Evolutionary conservation across 441 rosid species (phyloP), one percentile per base, ranked within the genome.

Genomic region (Arabidopsis hybrid): DNA sequence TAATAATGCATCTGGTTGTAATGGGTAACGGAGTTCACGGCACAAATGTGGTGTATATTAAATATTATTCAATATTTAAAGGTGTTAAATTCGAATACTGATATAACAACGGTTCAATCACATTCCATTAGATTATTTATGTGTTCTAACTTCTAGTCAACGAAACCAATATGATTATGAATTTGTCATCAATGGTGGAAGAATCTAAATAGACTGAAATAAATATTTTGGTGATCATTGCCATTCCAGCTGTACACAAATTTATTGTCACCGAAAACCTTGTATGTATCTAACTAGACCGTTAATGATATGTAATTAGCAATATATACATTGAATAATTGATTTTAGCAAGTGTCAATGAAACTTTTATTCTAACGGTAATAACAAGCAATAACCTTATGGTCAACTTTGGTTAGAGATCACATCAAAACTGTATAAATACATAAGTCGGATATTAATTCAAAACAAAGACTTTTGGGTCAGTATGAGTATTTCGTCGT

Each of bases 171-270:
- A 31, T 29, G 55, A 42, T 56, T 32, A 57, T 43, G 9, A n/a
- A 1, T 6, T 9, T 59, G 50, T 67, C 39, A 39, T 26, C 6
- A 52, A 21, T 51, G 55, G 14, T 26, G 38, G 7, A 51, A 51
- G 26, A 66, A 7, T n/a, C 26, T 21, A 6, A 39, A 8, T 8
- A 21, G 31, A 29, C 31, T 29, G 31, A 29, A 21, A 21, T 21
- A 39, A 5, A 39, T 29, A 35, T 39, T 36, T 47, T 50, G 43
- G 60, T 60, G 52, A 38, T 61, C 42, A 21, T 51, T 61, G 45
- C 69, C 26, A 62, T 3, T 6, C 51, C 43, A 71, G 60, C 68
- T 71, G 21, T 71, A 40, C 46, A 26, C 21, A 45, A 57, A 46
- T 14, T 29, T 3, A 29, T 29, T 29, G 32, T 29, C 32, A 18